Evolutionary conservation across 768 basidiomycete species (phyloP).

Genomic region (Butyriboletus loyo): DNA sequence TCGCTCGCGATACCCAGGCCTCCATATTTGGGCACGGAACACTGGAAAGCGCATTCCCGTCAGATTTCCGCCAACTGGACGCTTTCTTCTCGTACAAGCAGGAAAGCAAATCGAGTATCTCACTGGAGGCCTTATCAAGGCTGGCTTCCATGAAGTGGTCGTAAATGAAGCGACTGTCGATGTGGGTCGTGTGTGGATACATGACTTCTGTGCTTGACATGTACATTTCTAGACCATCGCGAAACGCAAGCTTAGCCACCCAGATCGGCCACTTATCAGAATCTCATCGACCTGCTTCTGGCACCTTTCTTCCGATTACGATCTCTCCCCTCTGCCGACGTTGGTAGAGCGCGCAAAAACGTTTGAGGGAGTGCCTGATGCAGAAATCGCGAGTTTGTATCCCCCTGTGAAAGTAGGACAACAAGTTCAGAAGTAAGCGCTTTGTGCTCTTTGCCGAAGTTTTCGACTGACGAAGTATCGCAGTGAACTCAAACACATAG

Average conservation of each 20-base stretch:
- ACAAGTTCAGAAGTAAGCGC: slow-evolving; percentile 75
- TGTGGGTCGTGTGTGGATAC: slow-evolving; percentile 37
- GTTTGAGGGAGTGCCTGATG: slow-evolving; percentile 34
- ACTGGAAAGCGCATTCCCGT: slow-evolving; percentile 88
- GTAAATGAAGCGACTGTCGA: slow-evolving; percentile 77
- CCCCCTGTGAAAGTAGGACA: slow-evolving; percentile 80
- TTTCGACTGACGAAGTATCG: slow-evolving; percentile 6
- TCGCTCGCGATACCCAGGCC: slow-evolving; percentile 79
- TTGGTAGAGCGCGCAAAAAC: slow-evolving; percentile 50
- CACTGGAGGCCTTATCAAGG: slow-evolving; percentile 80
- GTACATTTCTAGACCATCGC: slow-evolving; percentile 52
- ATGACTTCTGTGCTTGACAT: background rate
- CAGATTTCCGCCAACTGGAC: slow-evolving; percentile 75
- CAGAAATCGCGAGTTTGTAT: slow-evolving; percentile 44
- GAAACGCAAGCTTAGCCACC: slow-evolving; percentile 51
- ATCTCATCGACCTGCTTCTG: slow-evolving; percentile 97
- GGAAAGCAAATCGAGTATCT: slow-evolving; percentile 94
- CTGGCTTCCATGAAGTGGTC: slow-evolving; percentile 93
- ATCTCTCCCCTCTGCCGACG: slow-evolving; percentile 61
- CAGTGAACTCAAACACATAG: slow-evolving; percentile 81
- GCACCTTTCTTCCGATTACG: slow-evolving; percentile 85
- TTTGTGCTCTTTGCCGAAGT: background rate
- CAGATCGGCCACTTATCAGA: slow-evolving; percentile 85
- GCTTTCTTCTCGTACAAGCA: slow-evolving; percentile 87
- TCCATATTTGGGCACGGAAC: slow-evolving; percentile 95